These are phyloP conservation scores for Coffea canephora DNA, from an alignment of 257 asterid genomes.

Conservation along the genomic window DNA sequence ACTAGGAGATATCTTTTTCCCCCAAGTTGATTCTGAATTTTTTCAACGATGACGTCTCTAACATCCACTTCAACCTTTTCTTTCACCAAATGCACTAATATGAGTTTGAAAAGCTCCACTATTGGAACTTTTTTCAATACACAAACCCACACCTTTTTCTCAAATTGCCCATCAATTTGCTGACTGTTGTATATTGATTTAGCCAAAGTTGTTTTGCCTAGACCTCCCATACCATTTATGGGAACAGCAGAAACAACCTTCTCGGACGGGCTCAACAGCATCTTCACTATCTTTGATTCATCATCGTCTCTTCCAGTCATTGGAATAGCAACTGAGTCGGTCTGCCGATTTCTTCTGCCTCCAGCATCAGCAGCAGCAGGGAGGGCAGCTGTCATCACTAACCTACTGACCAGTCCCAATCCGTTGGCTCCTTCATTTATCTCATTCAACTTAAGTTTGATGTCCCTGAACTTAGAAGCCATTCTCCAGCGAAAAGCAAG, in stretches of 20 bases:
- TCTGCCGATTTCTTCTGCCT: not conserved
- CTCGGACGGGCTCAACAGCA: not conserved
- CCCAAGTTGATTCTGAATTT: not conserved
- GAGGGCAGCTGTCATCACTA: not conserved
- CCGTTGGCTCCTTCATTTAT: no score
- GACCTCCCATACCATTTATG: conserved; percentile 17
- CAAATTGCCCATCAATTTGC: not conserved
- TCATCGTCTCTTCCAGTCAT: conserved; percentile 2
- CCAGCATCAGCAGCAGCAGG: not conserved
- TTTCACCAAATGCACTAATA: not conserved
- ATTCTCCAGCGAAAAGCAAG: not conserved
- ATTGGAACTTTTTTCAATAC: conserved; percentile 16
- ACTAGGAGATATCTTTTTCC: conserved; percentile 22
- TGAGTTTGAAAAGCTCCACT: conserved; percentile 11
- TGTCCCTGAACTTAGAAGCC: conserved; percentile 11
- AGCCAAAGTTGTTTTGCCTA: conserved; percentile 23
- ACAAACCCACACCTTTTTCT: conserved; percentile 15
- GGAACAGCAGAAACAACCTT: not conserved
- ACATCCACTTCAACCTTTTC: not conserved
- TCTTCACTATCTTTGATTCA: not conserved
- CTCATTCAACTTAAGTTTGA: not conserved
- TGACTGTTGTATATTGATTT: conserved; percentile 11
- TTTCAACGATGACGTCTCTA: conserved; percentile 8
- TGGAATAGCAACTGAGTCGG: not conserved
- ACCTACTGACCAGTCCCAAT: not conserved